phyloP scores from a whole-genome alignment of 345 rosid genomes.

The Hevea brasiliensis region DNA sequence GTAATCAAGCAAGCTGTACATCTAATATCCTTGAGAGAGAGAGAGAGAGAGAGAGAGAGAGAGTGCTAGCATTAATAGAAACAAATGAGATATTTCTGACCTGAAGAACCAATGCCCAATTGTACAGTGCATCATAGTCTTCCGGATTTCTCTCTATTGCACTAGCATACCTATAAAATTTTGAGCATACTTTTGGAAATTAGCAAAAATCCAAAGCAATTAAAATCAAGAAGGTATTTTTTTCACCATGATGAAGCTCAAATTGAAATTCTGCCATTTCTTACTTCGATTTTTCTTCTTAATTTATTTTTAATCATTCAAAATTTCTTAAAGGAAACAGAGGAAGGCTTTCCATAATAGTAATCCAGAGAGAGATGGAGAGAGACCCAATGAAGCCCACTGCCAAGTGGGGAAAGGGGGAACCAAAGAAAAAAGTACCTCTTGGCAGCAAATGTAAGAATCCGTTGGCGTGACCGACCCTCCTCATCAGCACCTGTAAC shows the following conservation, averaged over 20 bases:
- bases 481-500: constrained; percentile 88
- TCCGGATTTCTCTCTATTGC: constrained; percentile 88
- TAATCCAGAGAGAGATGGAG: no score
- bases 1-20: neutral
- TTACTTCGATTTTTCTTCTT: neutral
- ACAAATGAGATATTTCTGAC: constrained; percentile 34
- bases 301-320: neutral
- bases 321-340: neutral
- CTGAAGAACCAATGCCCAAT: constrained; percentile 99
- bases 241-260: constrained; percentile 7
- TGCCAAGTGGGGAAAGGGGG: neutral
- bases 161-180: constrained; percentile 74
- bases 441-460: constrained; percentile 95
- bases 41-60: neutral
- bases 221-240: constrained; percentile 11
- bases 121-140: constrained; percentile 93
- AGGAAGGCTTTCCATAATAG: neutral
- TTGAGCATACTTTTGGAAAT: constrained; percentile 1
- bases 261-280: neutral
- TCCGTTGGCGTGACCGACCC: constrained; percentile 93
- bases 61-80: neutral
- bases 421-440: constrained; percentile 45
- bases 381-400: neutral
- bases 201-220: constrained; percentile 3
- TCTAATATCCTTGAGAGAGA: neutral